Base-by-base conservation (phyloP, 352 stramenopile genomes). In the Phytophthora sansomeana region DNA sequence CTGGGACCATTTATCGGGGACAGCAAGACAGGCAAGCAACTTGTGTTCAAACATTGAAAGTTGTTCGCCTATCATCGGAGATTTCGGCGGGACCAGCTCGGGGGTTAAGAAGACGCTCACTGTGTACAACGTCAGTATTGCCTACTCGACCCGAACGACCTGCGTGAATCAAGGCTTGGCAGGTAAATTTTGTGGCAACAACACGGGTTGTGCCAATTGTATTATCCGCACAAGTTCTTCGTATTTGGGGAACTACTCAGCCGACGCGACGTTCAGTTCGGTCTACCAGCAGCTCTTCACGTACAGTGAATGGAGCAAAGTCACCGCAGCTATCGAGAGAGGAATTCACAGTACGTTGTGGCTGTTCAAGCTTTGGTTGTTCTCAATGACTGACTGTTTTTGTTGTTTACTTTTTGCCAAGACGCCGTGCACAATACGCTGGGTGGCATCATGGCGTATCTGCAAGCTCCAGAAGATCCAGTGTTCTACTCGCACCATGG, bases 401-500 rank as follows among this genome's bases (percentile, higher is more conserved):
- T 55, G 11, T 48, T 48, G 26, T 16, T 16, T 5, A 16, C 52
- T 10, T 8, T 52, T 10, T 7, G 46, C 16, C 32, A 13, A 88
- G 79, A 86, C 46, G 38, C 69, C 1, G 43, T 90, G 0, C 78
- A 88, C 59, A 72, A 65, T 6, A 35, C 57, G 0, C 17, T 87
- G 9, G 71, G 72, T 17, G 77, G 65, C 2, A 44, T 72, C 0
- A 88, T 90, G 78, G 59, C 43, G 32, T 79, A 73, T 11, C 63
- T 80, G 13, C 59, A 80, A 46, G 75, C 80, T 8, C 80, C 82
- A 0, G 17, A 72, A 0, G 81, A 87, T 47, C 81, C 81, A 3
- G 29, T 91, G 9, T 89, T 91, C 62, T 85, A 67, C 36, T 73
- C 78, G 2, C 79, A 89, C 19, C 77, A 91, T 56, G 60, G 69